Conservation (phyloP, 176 grass and related monocot genomes). For the Puccinellia tenuiflora region DNA sequence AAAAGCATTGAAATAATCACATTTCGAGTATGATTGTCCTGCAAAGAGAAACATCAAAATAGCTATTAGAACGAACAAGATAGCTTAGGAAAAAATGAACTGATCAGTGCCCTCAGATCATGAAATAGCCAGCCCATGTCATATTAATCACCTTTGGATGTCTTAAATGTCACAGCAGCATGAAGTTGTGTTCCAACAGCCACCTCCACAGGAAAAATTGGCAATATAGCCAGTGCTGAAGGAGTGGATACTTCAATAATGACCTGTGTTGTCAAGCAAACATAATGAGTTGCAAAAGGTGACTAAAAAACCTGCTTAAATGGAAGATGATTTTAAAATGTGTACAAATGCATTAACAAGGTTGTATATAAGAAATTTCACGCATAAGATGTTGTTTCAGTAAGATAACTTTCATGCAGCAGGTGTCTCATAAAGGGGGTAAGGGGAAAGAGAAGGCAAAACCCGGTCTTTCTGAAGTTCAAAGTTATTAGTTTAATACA, state of each 20-base stretch:
- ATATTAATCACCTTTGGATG: slow-evolving; percentile 61
- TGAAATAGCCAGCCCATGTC: slow-evolving; percentile 2
- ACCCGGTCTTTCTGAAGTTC: neutral
- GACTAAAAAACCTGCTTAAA: neutral
- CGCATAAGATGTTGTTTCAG: neutral
- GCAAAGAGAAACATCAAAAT: slow-evolving; percentile 34
- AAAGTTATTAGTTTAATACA: neutral
- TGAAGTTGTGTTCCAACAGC: slow-evolving; percentile 76
- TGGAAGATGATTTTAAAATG: neutral
- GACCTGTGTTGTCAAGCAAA: slow-evolving; percentile 44
- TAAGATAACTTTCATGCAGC: neutral
- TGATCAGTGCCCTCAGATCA: neutral
- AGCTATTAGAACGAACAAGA: slow-evolving; percentile 27
- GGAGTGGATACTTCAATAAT: slow-evolving; percentile 77
- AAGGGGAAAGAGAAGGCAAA: neutral
- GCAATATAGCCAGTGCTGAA: slow-evolving; percentile 58
- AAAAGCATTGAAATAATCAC: slow-evolving; percentile 69
- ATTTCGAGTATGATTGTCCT: slow-evolving; percentile 61
- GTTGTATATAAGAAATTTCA: neutral
- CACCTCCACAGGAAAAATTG: slow-evolving; percentile 80
- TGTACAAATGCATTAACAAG: neutral
- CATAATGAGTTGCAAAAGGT: slow-evolving; percentile 2
- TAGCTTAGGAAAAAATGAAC: neutral
- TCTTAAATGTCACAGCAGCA: slow-evolving; percentile 61
- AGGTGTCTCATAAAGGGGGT: neutral